Conservation (phyloP, 2,329 filamentous ascomycete genomes). For the Penicillium sp. region DNA sequence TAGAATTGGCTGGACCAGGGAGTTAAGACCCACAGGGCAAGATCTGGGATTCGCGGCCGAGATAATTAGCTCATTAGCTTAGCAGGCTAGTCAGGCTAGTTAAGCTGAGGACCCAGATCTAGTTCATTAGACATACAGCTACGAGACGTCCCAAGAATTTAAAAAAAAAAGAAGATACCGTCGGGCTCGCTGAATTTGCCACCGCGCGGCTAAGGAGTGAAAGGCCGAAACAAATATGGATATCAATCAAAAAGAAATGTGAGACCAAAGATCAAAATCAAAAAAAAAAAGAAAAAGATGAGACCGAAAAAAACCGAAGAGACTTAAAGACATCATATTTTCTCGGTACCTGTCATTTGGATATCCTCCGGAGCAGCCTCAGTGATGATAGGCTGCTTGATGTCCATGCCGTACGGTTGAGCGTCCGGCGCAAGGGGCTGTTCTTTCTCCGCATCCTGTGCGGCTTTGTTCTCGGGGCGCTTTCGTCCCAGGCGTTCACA, state of each 20-base stretch:
- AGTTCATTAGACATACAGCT: no score
- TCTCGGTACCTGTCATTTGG: conserved; percentile 37
- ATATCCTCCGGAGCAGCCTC: conserved; percentile 28
- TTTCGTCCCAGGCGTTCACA: conserved; percentile 69
- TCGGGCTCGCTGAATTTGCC: not conserved
- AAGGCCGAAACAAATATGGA: conserved; percentile 17
- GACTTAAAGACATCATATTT: conserved; percentile 18
- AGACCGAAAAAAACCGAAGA: not conserved
- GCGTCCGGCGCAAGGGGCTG: conserved; percentile 9
- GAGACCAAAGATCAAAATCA: not conserved
- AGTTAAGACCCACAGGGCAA: no score
- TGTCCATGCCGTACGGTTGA: conserved; percentile 26
- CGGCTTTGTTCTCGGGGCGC: conserved; percentile 28
- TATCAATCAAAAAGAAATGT: conserved; percentile 25
- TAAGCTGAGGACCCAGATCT: not conserved
- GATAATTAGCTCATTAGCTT: no score
- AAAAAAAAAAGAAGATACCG: not conserved
- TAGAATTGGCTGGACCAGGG: no score
- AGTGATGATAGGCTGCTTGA: conserved; percentile 26
- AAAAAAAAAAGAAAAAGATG: not conserved
- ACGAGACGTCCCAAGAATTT: not conserved
- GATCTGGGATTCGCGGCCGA: no score
- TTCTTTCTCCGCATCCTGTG: conserved; percentile 23
- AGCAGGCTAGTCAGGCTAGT: no score
- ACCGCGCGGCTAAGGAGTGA: conserved; percentile 4